phyloP scores from a whole-genome alignment of 2,329 filamentous ascomycete genomes.

The Aspergillus caelatus region DNA sequence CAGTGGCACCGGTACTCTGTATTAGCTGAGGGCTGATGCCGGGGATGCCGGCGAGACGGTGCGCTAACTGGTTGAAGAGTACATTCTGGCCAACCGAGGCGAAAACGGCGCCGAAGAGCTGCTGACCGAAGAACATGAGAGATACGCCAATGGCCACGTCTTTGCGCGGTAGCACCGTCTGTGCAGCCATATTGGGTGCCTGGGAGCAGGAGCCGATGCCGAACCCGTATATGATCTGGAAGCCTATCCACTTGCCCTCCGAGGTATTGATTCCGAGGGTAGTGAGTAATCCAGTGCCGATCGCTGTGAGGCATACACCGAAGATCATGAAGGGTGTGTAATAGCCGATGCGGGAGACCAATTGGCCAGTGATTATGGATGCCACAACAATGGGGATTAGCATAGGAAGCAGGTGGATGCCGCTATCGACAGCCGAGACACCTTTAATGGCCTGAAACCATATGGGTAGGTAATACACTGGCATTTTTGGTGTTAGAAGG shows the following conservation, averaged over 20 bases:
- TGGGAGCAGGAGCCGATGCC: constrained; percentile 41
- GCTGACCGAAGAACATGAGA: constrained; percentile 39
- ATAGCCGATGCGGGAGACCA: constrained; percentile 36
- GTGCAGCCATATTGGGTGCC: constrained; percentile 36
- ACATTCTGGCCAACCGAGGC: constrained; percentile 45
- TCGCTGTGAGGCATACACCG: constrained; percentile 34
- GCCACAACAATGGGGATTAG: constrained; percentile 36
- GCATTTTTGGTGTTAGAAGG: not conserved
- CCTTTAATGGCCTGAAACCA: constrained; percentile 54
- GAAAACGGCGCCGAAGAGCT: constrained; percentile 46
- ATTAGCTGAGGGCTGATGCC: not conserved
- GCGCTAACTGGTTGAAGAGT: constrained; percentile 1
- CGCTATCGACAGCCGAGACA: constrained; percentile 45
- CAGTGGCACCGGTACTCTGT: not conserved
- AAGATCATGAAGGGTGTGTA: constrained; percentile 42
- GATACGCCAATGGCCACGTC: constrained; percentile 39
- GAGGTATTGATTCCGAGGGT: constrained; percentile 39
- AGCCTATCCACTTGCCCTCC: constrained; percentile 41
- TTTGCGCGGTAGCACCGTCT: constrained; percentile 33
- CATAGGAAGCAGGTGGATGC: constrained; percentile 44
- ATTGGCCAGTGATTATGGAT: constrained; percentile 33
- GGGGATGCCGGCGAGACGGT: not conserved
- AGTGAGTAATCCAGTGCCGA: constrained; percentile 47
- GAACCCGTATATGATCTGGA: constrained; percentile 37
- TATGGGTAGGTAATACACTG: constrained; percentile 44